Conservation (phyloP, 768 basidiomycete genomes). For the Naganishia randhawae region DNA sequence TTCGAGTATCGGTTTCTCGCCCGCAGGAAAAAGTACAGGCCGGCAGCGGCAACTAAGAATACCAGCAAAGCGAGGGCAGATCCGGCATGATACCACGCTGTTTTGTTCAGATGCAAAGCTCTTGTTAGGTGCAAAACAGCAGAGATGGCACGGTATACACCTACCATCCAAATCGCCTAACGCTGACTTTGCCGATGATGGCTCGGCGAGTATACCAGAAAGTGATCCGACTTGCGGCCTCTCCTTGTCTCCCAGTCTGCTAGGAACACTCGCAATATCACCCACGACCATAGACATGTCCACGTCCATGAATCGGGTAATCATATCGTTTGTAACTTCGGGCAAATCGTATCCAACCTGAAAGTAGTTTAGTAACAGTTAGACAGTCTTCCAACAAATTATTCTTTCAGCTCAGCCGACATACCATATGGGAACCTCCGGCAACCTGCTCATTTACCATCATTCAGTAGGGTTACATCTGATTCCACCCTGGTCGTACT, state of each 20-base stretch:
- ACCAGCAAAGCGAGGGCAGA: constrained; percentile 80
- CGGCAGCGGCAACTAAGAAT: constrained; percentile 65
- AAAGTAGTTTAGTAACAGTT: neutral
- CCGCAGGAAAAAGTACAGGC: constrained; percentile 75
- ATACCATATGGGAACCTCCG: constrained; percentile 94
- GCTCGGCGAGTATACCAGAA: neutral
- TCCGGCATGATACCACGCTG: constrained; percentile 92
- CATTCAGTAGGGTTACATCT: neutral
- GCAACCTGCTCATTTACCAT: constrained; percentile 60
- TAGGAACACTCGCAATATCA: constrained; percentile 74
- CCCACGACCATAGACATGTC: constrained; percentile 78
- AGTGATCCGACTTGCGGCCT: constrained; percentile 55
- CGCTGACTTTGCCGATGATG: neutral
- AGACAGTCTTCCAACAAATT: neutral
- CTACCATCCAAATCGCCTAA: neutral
- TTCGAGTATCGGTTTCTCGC: constrained; percentile 52
- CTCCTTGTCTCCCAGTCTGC: constrained; percentile 67
- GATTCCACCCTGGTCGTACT: constrained; percentile 20
- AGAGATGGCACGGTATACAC: neutral
- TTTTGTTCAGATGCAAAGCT: neutral
- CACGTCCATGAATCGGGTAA: constrained; percentile 91
- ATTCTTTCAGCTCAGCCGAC: constrained; percentile 50
- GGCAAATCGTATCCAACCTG: constrained; percentile 66
- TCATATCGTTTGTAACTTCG: constrained; percentile 91
- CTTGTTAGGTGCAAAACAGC: neutral